A percentile compares a stretch with the other conserved stretches of the same genome.
Conservation (phyloP, 108 stramenopile species). For the Cyclotella cryptica region DNA sequence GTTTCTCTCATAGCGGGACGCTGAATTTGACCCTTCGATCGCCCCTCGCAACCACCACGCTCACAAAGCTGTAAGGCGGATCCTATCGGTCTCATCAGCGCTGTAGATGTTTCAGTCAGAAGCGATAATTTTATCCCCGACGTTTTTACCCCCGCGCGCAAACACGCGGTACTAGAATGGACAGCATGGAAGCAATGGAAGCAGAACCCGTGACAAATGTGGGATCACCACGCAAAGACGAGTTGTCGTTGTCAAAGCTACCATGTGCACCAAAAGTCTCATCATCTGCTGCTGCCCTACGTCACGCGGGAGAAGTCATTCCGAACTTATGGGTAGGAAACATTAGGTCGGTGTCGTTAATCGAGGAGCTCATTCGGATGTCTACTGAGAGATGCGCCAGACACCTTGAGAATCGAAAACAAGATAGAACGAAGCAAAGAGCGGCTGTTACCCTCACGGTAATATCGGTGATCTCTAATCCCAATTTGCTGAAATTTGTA, state of each 20-base stretch:
- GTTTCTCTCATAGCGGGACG: too few relatives aligned
- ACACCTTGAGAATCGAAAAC: too few relatives aligned
- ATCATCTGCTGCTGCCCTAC: background rate
- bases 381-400: background rate
- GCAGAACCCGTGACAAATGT: background rate
- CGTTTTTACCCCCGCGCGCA: too few relatives aligned
- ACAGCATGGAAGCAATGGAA: too few relatives aligned
- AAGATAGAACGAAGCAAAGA: background rate
- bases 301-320: constrained; percentile 34
- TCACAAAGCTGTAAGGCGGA: too few relatives aligned
- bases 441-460: constrained; percentile 29
- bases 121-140: too few relatives aligned
- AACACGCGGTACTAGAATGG: too few relatives aligned
- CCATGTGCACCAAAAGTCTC: background rate
- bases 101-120: too few relatives aligned
- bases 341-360: constrained; percentile 21
- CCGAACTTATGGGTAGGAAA: constrained; percentile 48
- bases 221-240: background rate
- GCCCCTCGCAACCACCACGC: too few relatives aligned
- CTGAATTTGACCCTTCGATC: too few relatives aligned
- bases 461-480: constrained; percentile 39
- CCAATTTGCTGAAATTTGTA: constrained; percentile 25
- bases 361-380: constrained; percentile 12
- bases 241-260: background rate
- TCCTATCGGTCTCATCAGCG: too few relatives aligned